A percentile compares a stretch with the other conserved stretches of the same genome.
These are phyloP conservation scores for Kazachstania sp. DNA, from an alignment of 1,139 yeast genomes.

Conservation along the genomic window DNA sequence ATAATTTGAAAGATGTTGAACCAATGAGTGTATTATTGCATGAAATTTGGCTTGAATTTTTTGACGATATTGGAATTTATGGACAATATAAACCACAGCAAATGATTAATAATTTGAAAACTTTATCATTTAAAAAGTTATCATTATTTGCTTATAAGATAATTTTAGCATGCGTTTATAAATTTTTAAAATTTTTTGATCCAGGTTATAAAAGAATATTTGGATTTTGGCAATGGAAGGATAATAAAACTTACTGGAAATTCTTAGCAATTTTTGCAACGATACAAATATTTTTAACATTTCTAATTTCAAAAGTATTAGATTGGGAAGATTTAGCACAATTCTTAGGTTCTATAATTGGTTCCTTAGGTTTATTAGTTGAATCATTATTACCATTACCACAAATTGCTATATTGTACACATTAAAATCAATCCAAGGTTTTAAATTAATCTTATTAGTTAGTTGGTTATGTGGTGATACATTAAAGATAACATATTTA, in stretches of 20 bases:
- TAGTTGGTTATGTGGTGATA: slow-evolving; percentile 87
- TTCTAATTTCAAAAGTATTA: slow-evolving; percentile 26
- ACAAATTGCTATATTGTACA: slow-evolving; percentile 64
- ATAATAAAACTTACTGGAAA: slow-evolving; percentile 54
- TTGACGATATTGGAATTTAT: slow-evolving; percentile 9
- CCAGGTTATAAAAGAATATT: slow-evolving; percentile 59
- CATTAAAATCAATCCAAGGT: slow-evolving; percentile 65
- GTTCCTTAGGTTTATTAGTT: slow-evolving; percentile 62
- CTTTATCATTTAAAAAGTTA: slow-evolving; percentile 15
- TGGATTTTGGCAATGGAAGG: slow-evolving; percentile 81
- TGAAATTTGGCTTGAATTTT: slow-evolving; percentile 29
- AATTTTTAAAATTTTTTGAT: slow-evolving; percentile 52
- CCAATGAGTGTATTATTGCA: slow-evolving; percentile 22
- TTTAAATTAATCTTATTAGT: slow-evolving; percentile 66
- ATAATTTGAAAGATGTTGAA: slow-evolving; percentile 26
- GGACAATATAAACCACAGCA: slow-evolving; percentile 17
- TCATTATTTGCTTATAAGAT: slow-evolving; percentile 21
- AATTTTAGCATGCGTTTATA: slow-evolving; percentile 26
- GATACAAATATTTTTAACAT: slow-evolving; percentile 24
- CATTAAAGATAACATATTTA: slow-evolving; percentile 65
- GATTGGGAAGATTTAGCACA: slow-evolving; percentile 29
- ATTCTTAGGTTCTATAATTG: slow-evolving; percentile 39
- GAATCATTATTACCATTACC: slow-evolving; percentile 86
- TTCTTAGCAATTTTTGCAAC: slow-evolving; percentile 46
- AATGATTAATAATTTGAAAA: slow-evolving; percentile 24